phyloP scores from a whole-genome alignment of 2,329 filamentous ascomycete species.

The Fusarium mundagurra region DNA sequence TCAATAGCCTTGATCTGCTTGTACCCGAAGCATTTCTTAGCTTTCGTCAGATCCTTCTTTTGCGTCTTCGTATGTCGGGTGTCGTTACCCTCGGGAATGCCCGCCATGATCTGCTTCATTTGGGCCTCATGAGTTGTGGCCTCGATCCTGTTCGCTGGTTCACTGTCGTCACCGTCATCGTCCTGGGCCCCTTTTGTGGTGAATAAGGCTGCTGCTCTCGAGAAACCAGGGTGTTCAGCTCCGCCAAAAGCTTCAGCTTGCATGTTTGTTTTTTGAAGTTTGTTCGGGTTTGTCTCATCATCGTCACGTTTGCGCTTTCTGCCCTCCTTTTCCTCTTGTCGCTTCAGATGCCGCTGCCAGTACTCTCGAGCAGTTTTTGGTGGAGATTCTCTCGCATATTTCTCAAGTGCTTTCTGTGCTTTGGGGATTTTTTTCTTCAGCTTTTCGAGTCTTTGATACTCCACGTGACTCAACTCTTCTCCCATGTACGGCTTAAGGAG shows the following conservation, averaged over 20 bases:
- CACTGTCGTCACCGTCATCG: background rate
- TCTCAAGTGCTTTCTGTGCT: background rate
- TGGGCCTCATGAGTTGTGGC: constrained; percentile 9
- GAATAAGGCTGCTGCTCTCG: background rate
- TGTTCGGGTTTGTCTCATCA: background rate
- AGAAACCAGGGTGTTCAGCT: background rate
- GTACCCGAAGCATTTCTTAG: constrained; percentile 27
- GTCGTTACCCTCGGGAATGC: constrained; percentile 26
- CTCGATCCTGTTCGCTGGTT: background rate
- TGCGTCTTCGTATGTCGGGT: constrained; percentile 22
- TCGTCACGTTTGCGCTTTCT: constrained; percentile 1
- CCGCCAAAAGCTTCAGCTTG: background rate
- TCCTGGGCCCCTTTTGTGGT: background rate
- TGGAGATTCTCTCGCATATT: background rate
- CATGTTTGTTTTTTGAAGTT: background rate
- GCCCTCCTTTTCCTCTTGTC: background rate
- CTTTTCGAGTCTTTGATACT: fast-evolving
- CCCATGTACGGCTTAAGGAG: fast-evolving
- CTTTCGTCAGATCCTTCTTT: constrained; percentile 20
- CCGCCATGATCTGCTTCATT: background rate
- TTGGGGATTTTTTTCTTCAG: background rate
- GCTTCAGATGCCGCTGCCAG: background rate
- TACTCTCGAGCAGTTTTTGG: background rate
- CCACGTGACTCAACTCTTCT: fast-evolving
- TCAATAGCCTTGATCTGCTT: constrained; percentile 9